Evolutionary conservation across 2,329 filamentous ascomycete species (phyloP), one percentile per base, ranked within the genome.

Genomic region (Sporothrix luriei): DNA sequence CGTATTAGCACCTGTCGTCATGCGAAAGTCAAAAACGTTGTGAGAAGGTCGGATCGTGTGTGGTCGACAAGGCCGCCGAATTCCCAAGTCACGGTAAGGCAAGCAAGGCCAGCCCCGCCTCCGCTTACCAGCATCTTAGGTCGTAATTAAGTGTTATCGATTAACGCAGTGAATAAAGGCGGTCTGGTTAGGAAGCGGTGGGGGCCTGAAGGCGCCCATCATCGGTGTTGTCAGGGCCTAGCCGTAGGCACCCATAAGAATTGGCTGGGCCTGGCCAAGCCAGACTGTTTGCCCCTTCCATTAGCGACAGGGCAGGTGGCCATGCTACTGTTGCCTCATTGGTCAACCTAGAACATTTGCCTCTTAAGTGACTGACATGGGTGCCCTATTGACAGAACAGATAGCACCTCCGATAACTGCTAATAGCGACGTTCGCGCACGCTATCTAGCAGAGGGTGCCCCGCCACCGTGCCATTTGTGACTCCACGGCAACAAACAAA

Each of bases 401-500:
- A 59, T 59, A 59, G 40, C 29, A 59, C 29, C 33, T 33, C 33
- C 21, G 55, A 16, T 49, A 29, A 64, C 24, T 33, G 38, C 57
- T 14, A 62, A 62, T 46, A 26, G 61, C 46, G 61, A 24, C 61
- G 33, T 33, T 26, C 16, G 16, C 61, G 61, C 33, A 40, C 33
- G 29, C 48, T 6, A 9, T 5, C 26, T 13, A n/a, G 54, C 2
- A 26, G 3, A 61, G 55, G 16, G 14, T 65, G 33, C 68, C 57
- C 48, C 55, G 68, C 68, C 57, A 68, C 54, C 24, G 66, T 43
- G 19, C 21, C 38, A 24, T 10, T 16, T 52, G 46, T 62, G 64
- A 59, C 46, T 64, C 57, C 57, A 68, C 55, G 69, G 55, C 69
- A 70, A 70, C 69, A 68, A 68, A 61, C 69, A 68, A 65, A 70